Conservation (phyloP, 768 basidiomycete species). For the Tephrocybe sp. region DNA sequence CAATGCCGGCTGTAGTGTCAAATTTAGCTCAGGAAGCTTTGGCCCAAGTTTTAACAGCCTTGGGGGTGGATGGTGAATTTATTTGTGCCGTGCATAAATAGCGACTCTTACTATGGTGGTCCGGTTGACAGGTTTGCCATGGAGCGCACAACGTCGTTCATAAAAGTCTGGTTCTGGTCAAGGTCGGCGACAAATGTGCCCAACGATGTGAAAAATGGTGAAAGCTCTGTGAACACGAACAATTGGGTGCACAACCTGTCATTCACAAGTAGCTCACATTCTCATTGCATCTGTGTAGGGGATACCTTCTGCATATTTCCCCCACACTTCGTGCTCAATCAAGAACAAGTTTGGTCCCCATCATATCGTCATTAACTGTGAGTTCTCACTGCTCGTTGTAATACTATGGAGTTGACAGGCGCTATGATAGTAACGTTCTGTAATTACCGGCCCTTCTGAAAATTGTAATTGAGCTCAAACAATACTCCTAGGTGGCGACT, state of each 20-base stretch:
- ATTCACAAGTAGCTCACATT: no score
- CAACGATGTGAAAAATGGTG: constrained; percentile 42
- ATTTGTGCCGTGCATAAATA: not conserved
- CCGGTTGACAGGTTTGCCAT: constrained; percentile 53
- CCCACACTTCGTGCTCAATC: constrained; percentile 58
- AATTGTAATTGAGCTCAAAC: not conserved
- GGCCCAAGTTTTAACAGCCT: constrained; percentile 57
- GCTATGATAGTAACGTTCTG: constrained; percentile 57
- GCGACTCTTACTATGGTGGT: not conserved
- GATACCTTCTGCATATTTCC: constrained; percentile 60
- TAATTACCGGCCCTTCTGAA: constrained; percentile 26
- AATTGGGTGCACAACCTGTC: constrained; percentile 46
- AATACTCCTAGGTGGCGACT: constrained; percentile 48
- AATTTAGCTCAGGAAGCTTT: constrained; percentile 40
- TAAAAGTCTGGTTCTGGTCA: constrained; percentile 77
- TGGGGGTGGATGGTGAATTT: constrained; percentile 61
- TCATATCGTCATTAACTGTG: constrained; percentile 65
- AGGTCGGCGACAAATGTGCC: constrained; percentile 44
- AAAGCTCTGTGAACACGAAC: constrained; percentile 44
- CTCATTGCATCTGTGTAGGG: no score
- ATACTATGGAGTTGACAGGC: not conserved
- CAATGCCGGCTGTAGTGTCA: constrained; percentile 61
- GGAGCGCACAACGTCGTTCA: constrained; percentile 54
- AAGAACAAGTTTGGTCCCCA: constrained; percentile 50
- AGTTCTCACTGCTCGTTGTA: constrained; percentile 12